Conservation (phyloP, 2,329 filamentous ascomycete species). For the Chaetomium sp. region DNA sequence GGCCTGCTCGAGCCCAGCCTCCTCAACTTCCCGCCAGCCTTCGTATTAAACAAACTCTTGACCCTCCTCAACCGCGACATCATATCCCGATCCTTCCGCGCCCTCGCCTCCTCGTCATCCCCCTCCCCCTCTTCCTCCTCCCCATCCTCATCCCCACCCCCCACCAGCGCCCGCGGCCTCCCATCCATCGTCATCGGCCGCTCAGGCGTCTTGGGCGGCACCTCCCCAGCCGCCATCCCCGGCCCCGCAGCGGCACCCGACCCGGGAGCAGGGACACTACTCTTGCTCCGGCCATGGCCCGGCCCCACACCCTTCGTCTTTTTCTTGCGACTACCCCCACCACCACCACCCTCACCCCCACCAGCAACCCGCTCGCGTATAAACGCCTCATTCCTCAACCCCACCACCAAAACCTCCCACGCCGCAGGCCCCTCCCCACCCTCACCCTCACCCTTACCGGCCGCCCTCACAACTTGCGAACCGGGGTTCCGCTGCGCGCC, state of each 20-base stretch:
- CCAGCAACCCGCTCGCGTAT: constrained; percentile 45
- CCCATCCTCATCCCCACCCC: constrained; percentile 29
- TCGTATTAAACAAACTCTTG: constrained; percentile 71
- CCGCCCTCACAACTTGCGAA: neutral
- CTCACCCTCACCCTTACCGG: neutral
- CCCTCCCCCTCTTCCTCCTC: constrained; percentile 40
- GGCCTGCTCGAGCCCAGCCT: constrained; percentile 32
- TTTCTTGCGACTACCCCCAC: neutral
- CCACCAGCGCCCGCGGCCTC: constrained; percentile 2
- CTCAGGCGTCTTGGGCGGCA: constrained; percentile 28
- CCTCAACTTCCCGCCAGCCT: constrained; percentile 57
- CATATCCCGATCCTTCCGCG: constrained; percentile 68
- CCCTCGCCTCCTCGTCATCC: constrained; percentile 53
- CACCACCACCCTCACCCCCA: constrained; percentile 18
- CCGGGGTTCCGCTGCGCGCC: constrained; percentile 59
- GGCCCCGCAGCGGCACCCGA: neutral
- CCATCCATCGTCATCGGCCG: constrained; percentile 30
- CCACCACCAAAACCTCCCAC: constrained; percentile 58
- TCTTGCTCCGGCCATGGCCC: constrained; percentile 39
- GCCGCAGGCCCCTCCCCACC: constrained; percentile 46
- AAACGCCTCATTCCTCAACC: constrained; percentile 61
- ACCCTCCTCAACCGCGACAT: constrained; percentile 72
- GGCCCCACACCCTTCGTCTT: neutral
- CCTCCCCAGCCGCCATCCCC: neutral
- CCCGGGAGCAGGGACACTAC: constrained; percentile 28